A percentile compares a stretch with the other conserved stretches of the same genome.
phyloP scores from a whole-genome alignment of 257 asterid species.

The Petunia axillaris region DNA sequence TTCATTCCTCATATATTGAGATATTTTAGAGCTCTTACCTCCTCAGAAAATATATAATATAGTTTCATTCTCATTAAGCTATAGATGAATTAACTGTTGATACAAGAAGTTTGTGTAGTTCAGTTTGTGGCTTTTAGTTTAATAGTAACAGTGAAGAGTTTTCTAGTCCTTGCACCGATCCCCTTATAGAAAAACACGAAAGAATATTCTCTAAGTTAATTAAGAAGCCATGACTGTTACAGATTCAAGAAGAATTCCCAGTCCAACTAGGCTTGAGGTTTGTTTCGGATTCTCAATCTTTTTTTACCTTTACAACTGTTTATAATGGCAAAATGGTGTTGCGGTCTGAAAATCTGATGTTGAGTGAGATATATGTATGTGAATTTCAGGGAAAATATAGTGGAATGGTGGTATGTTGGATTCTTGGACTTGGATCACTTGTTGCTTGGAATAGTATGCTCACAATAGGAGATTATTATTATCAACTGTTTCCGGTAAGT shows the following conservation, averaged over 20 bases:
- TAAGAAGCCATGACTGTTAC: slow-evolving; percentile 32
- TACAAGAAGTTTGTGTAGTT: background rate
- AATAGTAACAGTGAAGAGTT: too few relatives aligned
- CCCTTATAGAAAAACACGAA: too few relatives aligned
- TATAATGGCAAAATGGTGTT: background rate
- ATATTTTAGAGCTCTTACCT: background rate
- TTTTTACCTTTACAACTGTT: too few relatives aligned
- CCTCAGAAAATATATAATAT: background rate
- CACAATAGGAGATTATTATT: slow-evolving; percentile 75
- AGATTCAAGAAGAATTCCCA: slow-evolving; percentile 35
- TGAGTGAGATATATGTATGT: background rate
- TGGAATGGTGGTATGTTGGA: slow-evolving; percentile 68
- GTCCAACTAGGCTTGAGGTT: slow-evolving; percentile 77
- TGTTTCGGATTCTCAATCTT: slow-evolving; percentile 8
- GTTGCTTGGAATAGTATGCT: slow-evolving; percentile 86
- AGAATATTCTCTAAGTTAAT: background rate
- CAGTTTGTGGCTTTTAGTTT: background rate
- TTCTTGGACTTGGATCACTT: slow-evolving; percentile 86
- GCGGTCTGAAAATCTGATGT: background rate
- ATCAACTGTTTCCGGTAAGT: slow-evolving; percentile 66
- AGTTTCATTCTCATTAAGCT: background rate
- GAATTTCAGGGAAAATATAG: slow-evolving; percentile 58
- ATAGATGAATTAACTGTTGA: background rate
- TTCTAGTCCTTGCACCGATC: too few relatives aligned
- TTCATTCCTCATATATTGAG: too few relatives aligned